These are phyloP conservation scores for Phoenix dactylifera DNA, from an alignment of 176 grass and related monocot genomes.

Conservation along the genomic window DNA sequence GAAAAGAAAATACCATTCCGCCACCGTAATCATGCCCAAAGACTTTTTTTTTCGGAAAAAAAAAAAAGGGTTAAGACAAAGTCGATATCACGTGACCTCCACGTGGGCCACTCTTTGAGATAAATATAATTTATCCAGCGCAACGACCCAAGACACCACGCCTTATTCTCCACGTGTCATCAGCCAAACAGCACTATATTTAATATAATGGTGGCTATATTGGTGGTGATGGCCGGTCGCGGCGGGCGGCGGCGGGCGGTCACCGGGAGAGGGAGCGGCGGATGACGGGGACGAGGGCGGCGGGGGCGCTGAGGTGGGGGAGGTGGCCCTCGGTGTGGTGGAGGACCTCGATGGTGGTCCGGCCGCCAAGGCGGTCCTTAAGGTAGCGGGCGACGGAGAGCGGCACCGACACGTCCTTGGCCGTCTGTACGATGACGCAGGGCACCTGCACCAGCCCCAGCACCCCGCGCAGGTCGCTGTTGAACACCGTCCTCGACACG, in stretches of 20 bases:
- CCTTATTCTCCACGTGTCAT: constrained; percentile 34
- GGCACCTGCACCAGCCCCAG: constrained; percentile 60
- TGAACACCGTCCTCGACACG: constrained; percentile 81
- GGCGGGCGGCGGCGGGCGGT: neutral
- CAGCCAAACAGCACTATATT: neutral
- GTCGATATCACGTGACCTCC: constrained; percentile 9
- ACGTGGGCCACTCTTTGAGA: constrained; percentile 5
- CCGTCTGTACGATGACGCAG: constrained; percentile 78
- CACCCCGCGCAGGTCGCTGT: constrained; percentile 71
- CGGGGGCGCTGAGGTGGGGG: constrained; percentile 82
- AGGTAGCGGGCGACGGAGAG: constrained; percentile 67
- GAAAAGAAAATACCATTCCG: no score
- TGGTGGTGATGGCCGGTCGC: no score
- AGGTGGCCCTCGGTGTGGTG: constrained; percentile 73
- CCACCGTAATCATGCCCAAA: no score
- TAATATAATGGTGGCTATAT: neutral
- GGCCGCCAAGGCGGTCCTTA: constrained; percentile 57
- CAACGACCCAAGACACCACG: neutral
- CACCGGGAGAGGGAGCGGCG: constrained; percentile 53
- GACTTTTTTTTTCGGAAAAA: no score
- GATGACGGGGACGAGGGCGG: constrained; percentile 64
- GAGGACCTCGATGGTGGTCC: constrained; percentile 55
- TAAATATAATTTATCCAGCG: neutral
- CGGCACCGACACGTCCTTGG: constrained; percentile 82
- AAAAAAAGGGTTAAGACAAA: neutral